phyloP scores from a whole-genome alignment of 768 basidiomycete species.

The Hemileccinum impolitum region DNA sequence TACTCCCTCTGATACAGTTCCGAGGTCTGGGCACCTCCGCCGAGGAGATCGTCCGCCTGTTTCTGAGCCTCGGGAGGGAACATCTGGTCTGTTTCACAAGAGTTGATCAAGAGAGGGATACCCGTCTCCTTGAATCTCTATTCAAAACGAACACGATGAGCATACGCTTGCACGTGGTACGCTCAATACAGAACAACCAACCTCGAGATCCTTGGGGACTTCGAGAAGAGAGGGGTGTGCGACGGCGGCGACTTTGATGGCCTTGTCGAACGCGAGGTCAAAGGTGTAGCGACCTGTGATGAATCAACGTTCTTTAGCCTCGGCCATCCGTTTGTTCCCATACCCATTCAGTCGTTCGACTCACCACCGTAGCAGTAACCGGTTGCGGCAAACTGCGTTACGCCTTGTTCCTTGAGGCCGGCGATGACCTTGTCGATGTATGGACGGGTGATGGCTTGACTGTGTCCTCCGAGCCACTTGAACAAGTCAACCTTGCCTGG shows the following conservation, averaged over 20 bases:
- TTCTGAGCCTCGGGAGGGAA: conserved; percentile 48
- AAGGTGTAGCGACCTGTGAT: conserved; percentile 39
- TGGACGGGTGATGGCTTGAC: conserved; percentile 40
- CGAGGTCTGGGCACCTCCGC: conserved; percentile 40
- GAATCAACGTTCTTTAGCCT: background rate
- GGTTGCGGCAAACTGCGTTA: conserved; percentile 54
- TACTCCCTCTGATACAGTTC: conserved; percentile 34
- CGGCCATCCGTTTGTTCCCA: background rate
- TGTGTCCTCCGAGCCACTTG: conserved; percentile 42
- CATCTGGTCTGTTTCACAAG: conserved; percentile 48
- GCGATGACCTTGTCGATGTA: conserved; percentile 52
- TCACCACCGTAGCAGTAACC: conserved; percentile 72
- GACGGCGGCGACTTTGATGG: conserved; percentile 37
- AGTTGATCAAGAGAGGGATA: conserved; percentile 65
- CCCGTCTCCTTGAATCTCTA: conserved; percentile 50
- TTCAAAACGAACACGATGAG: background rate
- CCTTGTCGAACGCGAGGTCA: conserved; percentile 42
- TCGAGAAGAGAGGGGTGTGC: conserved; percentile 47
- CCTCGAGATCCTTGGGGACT: conserved; percentile 52
- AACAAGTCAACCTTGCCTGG: conserved; percentile 21
- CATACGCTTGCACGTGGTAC: background rate
- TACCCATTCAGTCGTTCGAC: conserved; percentile 1
- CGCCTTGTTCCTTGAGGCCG: conserved; percentile 55
- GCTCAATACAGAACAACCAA: conserved; percentile 17
- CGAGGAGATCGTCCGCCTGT: conserved; percentile 49